Conservation (phyloP, 164 flowering plant genomes). For the Dillenia turbinata region DNA sequence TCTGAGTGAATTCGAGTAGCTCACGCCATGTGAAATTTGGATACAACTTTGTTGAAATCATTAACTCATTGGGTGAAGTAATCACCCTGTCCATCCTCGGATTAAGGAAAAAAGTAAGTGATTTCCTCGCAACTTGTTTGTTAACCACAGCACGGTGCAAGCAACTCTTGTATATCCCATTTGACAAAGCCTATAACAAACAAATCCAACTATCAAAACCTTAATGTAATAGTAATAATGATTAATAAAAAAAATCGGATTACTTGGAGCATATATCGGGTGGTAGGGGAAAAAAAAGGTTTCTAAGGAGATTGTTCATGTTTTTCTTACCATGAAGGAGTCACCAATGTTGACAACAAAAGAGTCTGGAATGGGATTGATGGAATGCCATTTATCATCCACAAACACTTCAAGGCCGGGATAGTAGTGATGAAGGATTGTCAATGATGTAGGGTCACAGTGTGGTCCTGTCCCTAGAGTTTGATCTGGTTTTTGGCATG, state of each 20-base stretch:
- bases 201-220: background rate
- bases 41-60: constrained; percentile 38
- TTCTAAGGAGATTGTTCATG: background rate
- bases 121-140: constrained; percentile 39
- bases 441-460: constrained; percentile 66
- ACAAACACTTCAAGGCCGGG: constrained; percentile 58
- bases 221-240: too few relatives aligned
- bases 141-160: constrained; percentile 80
- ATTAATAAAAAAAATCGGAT: too few relatives aligned
- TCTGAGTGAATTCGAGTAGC: constrained; percentile 57
- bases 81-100: constrained; percentile 55
- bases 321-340: constrained; percentile 55
- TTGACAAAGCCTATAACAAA: constrained; percentile 50
- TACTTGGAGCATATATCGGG: too few relatives aligned
- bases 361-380: constrained; percentile 45
- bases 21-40: constrained; percentile 69
- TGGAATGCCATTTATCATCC: constrained; percentile 54
- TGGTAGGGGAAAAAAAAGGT: too few relatives aligned
- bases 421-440: constrained; percentile 73
- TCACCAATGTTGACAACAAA: constrained; percentile 80
- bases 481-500: constrained; percentile 56
- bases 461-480: constrained; percentile 82
- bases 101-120: constrained; percentile 61
- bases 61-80: constrained; percentile 42
- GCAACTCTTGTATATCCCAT: constrained; percentile 73